These are phyloP conservation scores for Ceriops decandra DNA, from an alignment of 345 rosid genomes.

Conservation along the genomic window DNA sequence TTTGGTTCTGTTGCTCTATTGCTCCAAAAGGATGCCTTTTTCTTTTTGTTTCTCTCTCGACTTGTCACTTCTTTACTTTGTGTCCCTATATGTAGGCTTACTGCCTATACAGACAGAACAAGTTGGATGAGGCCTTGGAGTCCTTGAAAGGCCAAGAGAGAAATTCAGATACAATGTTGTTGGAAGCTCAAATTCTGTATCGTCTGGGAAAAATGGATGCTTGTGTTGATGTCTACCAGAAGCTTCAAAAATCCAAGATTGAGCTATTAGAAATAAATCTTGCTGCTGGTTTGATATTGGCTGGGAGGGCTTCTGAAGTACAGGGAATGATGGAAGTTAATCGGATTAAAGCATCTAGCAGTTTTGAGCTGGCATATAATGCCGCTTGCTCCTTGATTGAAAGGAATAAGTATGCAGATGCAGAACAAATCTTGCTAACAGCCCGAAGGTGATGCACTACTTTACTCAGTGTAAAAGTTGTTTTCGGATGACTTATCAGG, in stretches of 20 bases:
- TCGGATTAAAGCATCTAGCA: conserved; percentile 65
- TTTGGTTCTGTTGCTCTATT: too few species aligned
- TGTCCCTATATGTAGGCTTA: conserved; percentile 52
- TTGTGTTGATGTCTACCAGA: conserved; percentile 60
- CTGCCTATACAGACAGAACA: conserved; percentile 88
- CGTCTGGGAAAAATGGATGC: conserved; percentile 75
- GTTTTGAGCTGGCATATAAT: conserved; percentile 82
- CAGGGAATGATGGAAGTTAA: conserved; percentile 56
- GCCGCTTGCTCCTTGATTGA: conserved; percentile 85
- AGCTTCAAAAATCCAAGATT: conserved; percentile 51
- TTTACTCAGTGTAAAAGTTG: conserved; percentile 8
- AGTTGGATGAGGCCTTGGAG: conserved; percentile 67
- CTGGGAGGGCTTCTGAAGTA: conserved; percentile 75
- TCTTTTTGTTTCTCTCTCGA: conserved; percentile 33
- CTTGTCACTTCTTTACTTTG: not conserved
- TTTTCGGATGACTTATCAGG: not conserved
- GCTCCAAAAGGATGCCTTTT: conserved; percentile 17
- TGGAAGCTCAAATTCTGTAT: conserved; percentile 74
- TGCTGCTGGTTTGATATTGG: conserved; percentile 69
- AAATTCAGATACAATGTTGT: conserved; percentile 48
- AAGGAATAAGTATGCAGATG: conserved; percentile 52
- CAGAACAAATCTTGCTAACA: conserved; percentile 77
- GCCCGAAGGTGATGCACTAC: conserved; percentile 58
- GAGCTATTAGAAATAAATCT: conserved; percentile 63
- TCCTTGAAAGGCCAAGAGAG: conserved; percentile 50